Evolutionary conservation across 1,139 yeast species (phyloP).

Genomic region (Saccharomycopsis hybrid): DNA sequence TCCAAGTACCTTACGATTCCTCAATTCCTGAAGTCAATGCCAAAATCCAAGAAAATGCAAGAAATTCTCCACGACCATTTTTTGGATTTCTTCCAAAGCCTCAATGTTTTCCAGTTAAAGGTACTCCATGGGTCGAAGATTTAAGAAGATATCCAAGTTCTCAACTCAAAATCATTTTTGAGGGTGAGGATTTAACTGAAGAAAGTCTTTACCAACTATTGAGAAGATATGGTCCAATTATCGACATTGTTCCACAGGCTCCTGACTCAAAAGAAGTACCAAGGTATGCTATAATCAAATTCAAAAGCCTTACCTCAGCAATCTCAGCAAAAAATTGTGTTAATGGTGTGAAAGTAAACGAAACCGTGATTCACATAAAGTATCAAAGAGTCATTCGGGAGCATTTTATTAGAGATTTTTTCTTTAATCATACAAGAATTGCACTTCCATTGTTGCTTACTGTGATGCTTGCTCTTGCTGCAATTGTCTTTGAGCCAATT

Average conservation of each 20-base stretch:
- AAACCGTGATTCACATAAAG: constrained; percentile 65
- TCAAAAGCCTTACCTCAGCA: constrained; percentile 56
- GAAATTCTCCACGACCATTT: constrained; percentile 28
- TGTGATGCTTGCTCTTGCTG: constrained; percentile 69
- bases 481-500: constrained; percentile 85
- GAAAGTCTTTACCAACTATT: constrained; percentile 78
- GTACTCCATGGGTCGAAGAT: constrained; percentile 96
- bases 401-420: constrained; percentile 47
- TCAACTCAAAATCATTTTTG: constrained; percentile 58
- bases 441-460: constrained; percentile 56
- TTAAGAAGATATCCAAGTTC: constrained; percentile 67
- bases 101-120: constrained; percentile 67
- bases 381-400: constrained; percentile 52
- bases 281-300: constrained; percentile 47
- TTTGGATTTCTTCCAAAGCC: constrained; percentile 35
- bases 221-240: constrained; percentile 80
- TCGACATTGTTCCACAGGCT: constrained; percentile 61
- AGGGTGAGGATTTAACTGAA: constrained; percentile 67
- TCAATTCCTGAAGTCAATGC: constrained; percentile 46
- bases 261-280: constrained; percentile 41
- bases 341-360: constrained; percentile 61
- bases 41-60: constrained; percentile 40
- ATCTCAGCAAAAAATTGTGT: constrained; percentile 87
- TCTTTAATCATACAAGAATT: constrained; percentile 72
- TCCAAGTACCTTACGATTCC: constrained; percentile 48